Base-by-base conservation (phyloP, 306 rosid species). In the Lathyrus oleraceus region DNA sequence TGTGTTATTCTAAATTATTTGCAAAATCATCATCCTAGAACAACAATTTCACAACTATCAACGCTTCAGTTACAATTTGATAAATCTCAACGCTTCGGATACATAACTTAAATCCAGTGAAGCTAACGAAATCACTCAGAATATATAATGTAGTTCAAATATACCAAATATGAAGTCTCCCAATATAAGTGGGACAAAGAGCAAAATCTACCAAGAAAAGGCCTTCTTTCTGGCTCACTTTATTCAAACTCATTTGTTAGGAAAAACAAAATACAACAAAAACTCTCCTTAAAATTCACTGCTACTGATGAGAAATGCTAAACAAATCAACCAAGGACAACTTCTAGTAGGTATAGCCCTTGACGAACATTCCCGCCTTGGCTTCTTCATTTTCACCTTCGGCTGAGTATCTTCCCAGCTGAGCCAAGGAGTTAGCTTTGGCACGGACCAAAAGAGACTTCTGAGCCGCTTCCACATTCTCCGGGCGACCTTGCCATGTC, bases 371-470 rank as follows among this genome's bases (percentile, higher is more conserved):
- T 71, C 95, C 99, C 47, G 75, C 85, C 80, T 76, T 87, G 65
- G 99, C 95, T 65, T 91, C 99, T 54, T 94, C 99, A 2, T 74
- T 83, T 69, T 94, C 99, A 8, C 95, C 99, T 8, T 83, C 87
- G 0, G 91, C 97, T 1, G 97, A 81, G 84, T 94, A 94, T 78
- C 83, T 91, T 69, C 99, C 99, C 4, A 94, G 91, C 79, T 94
- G 99, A 51, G 99, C 99, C 72, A 95, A 75, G 68, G 99, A 94
- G 79, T 94, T 94, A 1, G 99, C 99, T 88, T 94, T 91, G 2
- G 99, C 97, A 13, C 99, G 92, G 56, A 87, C 87, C 88, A 94
- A 73, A 32, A 94, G 90, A 23, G 99, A 45, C 84, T 78, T 85
- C 58, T 94, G 99, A 23, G 91, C 99, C 1, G 88, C 89, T 72